phyloP scores from a whole-genome alignment of 2,329 filamentous ascomycete genomes.

The Aureobasidium leucospermi region DNA sequence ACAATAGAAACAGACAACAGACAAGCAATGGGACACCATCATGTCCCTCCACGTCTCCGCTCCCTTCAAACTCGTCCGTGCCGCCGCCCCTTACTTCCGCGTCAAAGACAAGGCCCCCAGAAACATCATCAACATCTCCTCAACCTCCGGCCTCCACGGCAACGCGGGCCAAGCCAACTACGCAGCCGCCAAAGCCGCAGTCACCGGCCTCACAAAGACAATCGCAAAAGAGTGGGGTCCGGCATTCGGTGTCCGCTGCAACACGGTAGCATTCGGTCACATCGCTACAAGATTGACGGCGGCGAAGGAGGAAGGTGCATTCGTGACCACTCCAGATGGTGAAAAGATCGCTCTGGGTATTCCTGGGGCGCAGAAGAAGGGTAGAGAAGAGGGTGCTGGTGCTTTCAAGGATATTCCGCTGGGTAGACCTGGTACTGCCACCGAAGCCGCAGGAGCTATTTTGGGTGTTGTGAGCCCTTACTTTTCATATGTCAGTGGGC shows the following conservation, averaged over 20 bases:
- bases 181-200: slow-evolving; percentile 73
- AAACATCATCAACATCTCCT: slow-evolving; percentile 76
- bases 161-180: slow-evolving; percentile 93
- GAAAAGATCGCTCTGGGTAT: slow-evolving; percentile 70
- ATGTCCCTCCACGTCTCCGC: slow-evolving; percentile 75
- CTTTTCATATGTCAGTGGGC: slow-evolving; percentile 77
- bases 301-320: slow-evolving; percentile 77
- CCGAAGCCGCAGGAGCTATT: slow-evolving; percentile 71
- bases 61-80: slow-evolving; percentile 75
- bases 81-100: slow-evolving; percentile 78
- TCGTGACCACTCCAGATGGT: slow-evolving; percentile 67
- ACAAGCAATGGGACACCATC: slow-evolving; percentile 89
- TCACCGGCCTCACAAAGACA: slow-evolving; percentile 76
- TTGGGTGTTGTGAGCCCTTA: slow-evolving; percentile 73
- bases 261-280: slow-evolving; percentile 77
- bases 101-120: slow-evolving; percentile 75
- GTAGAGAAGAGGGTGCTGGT: slow-evolving; percentile 34
- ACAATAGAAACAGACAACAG: slow-evolving; percentile 52
- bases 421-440: slow-evolving; percentile 66
- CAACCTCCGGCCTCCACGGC: slow-evolving; percentile 73
- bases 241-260: slow-evolving; percentile 70
- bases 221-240: slow-evolving; percentile 91
- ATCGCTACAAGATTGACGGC: slow-evolving; percentile 75
- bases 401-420: slow-evolving; percentile 62
- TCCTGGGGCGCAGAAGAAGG: slow-evolving; percentile 51